Base-by-base conservation (phyloP, 192 early-diverging fungal genomes). In the Dimargaris cristalligena region DNA sequence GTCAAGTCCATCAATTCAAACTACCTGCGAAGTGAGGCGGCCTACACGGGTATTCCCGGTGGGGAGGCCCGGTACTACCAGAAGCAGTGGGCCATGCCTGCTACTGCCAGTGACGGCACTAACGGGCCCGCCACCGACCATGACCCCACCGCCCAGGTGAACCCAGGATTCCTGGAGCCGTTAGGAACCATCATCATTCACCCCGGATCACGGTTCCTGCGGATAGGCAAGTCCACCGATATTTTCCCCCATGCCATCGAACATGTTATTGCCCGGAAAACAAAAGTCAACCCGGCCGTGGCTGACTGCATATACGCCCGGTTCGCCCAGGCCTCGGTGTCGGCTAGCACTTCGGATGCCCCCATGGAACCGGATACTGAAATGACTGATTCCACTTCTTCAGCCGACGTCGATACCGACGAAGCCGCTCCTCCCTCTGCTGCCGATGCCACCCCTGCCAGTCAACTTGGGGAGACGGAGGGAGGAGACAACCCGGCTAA, bases 171-270 rank as follows among this genome's bases (percentile, higher is more conserved):
- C n/a, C n/a, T n/a, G n/a, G n/a, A n/a, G n/a, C n/a, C n/a, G n/a
- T n/a, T n/a, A n/a, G 32, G 33, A n/a, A 57, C 55, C 55, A 76
- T 93, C 59, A 82, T 93, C 18, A 87, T 93, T 56, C 87, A 93
- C 44, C 81, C 91, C 2, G 91, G 91, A 44, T 93, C 91, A 51
- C 71, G 82, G 50, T 79, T 80, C 66, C 69, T 93, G 47, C 74
- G 87, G 38, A 80, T 93, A n/a, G 89, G 89, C 29, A 66, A 80
- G 16, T 86, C 89, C 6, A 86, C 85, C 16, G 88, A 94, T 50
- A 80, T 89, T 0, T 80, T 87, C 41, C 89, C 91, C 1, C 67
- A 70, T 18, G 78, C 81, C 11, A 71, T 88, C 0, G 88, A 89
- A 25, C 86, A 94, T 58, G 78, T 87, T 1, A 84, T 91, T 55